Evolutionary conservation across 192 early-diverging fungal genomes (phyloP).

Genomic region (Dispira parvispora): DNA sequence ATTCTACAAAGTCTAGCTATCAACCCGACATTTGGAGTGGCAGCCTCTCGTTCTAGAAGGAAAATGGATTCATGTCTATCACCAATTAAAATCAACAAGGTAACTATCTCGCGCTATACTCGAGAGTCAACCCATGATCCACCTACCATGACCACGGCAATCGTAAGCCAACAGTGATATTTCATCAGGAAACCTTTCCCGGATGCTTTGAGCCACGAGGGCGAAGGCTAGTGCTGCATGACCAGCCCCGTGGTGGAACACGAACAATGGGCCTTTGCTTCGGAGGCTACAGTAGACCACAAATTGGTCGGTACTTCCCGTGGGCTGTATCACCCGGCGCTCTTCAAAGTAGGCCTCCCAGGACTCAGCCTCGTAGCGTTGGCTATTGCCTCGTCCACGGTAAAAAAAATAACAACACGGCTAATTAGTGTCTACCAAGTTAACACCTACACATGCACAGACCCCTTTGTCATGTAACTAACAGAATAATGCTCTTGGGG

Average conservation of each 20-base stretch:
- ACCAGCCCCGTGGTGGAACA: slow-evolving; percentile 73
- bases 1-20: neutral
- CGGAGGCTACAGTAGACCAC: neutral
- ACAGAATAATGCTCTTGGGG: neutral
- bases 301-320: neutral
- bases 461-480: neutral
- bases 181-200: slow-evolving; percentile 17
- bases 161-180: slow-evolving; percentile 42
- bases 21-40: neutral
- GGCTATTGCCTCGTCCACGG: neutral
- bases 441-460: neutral
- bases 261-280: slow-evolving; percentile 36
- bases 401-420: neutral
- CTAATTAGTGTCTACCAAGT: neutral
- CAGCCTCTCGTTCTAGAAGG: neutral
- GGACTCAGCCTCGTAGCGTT: neutral
- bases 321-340: neutral
- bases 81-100: neutral
- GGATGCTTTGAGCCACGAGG: slow-evolving; percentile 34
- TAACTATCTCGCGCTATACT: neutral
- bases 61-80: slow-evolving; percentile 4
- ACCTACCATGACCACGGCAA: slow-evolving; percentile 53
- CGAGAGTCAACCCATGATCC: slow-evolving; percentile 8
- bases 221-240: slow-evolving; percentile 49
- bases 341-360: slow-evolving; percentile 6